Evolutionary conservation across 2,329 filamentous ascomycete genomes (phyloP), one percentile per base, ranked within the genome.

Genomic region (Aspergillus novoparasiticus): DNA sequence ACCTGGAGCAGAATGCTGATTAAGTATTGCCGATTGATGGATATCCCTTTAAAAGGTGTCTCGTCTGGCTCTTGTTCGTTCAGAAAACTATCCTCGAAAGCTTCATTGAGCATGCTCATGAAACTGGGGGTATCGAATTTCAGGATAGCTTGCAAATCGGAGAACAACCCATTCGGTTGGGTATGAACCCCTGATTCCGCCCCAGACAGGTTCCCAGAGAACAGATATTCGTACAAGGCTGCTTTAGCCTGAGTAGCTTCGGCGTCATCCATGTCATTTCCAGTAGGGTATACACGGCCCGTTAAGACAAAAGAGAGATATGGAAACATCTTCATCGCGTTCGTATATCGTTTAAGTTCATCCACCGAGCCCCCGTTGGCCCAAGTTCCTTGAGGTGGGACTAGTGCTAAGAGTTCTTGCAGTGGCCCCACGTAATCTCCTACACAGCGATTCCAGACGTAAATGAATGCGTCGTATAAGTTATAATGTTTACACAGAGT

Each of bases 391-490:
- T 67, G 62, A 0, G 68, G 58, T 21, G 73, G 69, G 26, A 76
- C 74, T 54, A 82, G 78, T 60, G 82, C 74, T 28, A 97, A 82
- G 2, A 99, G 85, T 65, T 97, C 93, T 69, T 93, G 90, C 61
- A 98, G 83, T 1, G 95, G 94, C 1, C 94, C 96, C 65, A 97
- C 89, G 72, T 96, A 97, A 77, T 99, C 96, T 65, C 84, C 83
- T 32, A 99, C 82, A 3, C 93, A 93, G 76, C 92, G 90, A 64
- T 96, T 98, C 95, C 95, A 99, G 60, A 99, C 91, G 75, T 98
- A 97, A 50, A 96, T 93, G 61, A 97, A 86, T 2, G 95, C 96
- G 78, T 99, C 96, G 73, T 97, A 99, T 4, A 99, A 85, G 68
- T 90, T 88, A 76, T 98, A 89, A 74, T 94, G 90, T 76, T 95